phyloP scores from a whole-genome alignment of 1,284 basidiomycete genomes.

The Ustilago xerochloae region DNA sequence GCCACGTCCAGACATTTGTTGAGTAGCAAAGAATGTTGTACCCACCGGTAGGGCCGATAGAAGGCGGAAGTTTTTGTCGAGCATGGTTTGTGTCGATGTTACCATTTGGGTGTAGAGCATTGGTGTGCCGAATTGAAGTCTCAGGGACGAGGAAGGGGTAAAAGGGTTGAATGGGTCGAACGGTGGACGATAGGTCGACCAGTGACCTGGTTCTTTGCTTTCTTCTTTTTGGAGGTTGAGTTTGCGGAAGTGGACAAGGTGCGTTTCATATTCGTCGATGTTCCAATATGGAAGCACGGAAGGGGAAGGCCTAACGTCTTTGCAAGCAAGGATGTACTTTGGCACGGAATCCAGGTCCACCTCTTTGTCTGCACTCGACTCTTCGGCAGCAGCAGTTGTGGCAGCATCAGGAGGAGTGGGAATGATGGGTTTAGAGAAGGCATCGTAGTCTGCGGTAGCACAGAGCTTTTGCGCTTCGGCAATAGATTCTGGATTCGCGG shows the following conservation, averaged over 20 bases:
- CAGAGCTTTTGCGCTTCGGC: slow-evolving; percentile 24
- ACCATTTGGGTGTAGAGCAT: slow-evolving; percentile 88
- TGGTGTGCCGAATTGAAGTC: slow-evolving; percentile 74
- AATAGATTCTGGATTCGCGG: slow-evolving; percentile 10
- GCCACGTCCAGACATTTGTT: slow-evolving; percentile 88
- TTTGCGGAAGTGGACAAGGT: slow-evolving; percentile 27
- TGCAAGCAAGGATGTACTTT: slow-evolving; percentile 54
- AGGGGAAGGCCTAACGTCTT: slow-evolving; percentile 6
- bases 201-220: slow-evolving; percentile 20
- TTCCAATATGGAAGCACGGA: slow-evolving; percentile 44
- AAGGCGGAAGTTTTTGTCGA: slow-evolving; percentile 85
- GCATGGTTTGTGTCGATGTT: slow-evolving; percentile 93
- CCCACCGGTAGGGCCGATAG: slow-evolving; percentile 80
- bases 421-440: slow-evolving; percentile 32
- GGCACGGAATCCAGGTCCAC: slow-evolving; percentile 59
- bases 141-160: background rate
- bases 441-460: slow-evolving; percentile 37
- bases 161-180: slow-evolving; percentile 42
- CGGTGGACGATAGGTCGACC: slow-evolving; percentile 30
- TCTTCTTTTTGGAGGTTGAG: slow-evolving; percentile 19
- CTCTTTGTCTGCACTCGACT: slow-evolving; percentile 35
- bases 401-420: background rate
- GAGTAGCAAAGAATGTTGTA: slow-evolving; percentile 82
- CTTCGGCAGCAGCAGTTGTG: slow-evolving; percentile 4
- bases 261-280: slow-evolving; percentile 35